These are phyloP conservation scores for Calycina marina DNA, from an alignment of 2,329 filamentous ascomycete genomes.

Conservation along the genomic window DNA sequence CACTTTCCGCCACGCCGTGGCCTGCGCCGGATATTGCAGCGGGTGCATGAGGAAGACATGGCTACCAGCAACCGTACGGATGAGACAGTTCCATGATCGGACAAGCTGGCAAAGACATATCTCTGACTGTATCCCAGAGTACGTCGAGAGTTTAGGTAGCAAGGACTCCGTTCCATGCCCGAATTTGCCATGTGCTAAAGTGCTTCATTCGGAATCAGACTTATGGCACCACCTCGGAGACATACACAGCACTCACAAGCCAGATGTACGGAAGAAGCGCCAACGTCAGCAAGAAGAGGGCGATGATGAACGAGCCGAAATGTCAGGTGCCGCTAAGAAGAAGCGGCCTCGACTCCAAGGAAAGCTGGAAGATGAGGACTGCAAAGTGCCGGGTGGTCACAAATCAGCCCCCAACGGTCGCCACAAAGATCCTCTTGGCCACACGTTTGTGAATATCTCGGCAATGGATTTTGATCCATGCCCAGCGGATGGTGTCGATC, in stretches of 20 bases:
- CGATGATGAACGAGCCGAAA: slow-evolving; percentile 5
- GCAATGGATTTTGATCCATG: slow-evolving; percentile 6
- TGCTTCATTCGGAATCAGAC: slow-evolving; percentile 6
- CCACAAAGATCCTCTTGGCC: slow-evolving; percentile 4
- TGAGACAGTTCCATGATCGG: slow-evolving; percentile 1
- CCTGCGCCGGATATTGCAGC: slow-evolving; percentile 6
- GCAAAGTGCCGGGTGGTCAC: slow-evolving; percentile 3
- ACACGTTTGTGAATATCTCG: slow-evolving; percentile 7
- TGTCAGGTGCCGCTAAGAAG: slow-evolving; percentile 1
- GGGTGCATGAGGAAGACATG: slow-evolving; percentile 3
- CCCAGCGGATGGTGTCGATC: slow-evolving; percentile 3
- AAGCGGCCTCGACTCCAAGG: slow-evolving; percentile 4
- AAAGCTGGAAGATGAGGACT: slow-evolving; percentile 6
- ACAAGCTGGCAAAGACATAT: slow-evolving; percentile 5
- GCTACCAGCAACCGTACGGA: slow-evolving; percentile 1
- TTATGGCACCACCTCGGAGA: slow-evolving; percentile 7
- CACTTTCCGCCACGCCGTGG: slow-evolving; percentile 4
- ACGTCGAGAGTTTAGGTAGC: slow-evolving; percentile 4
- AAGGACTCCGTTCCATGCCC: slow-evolving; percentile 5
- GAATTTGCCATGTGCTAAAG: slow-evolving; percentile 5
- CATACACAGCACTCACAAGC: slow-evolving; percentile 6
- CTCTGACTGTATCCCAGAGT: slow-evolving; percentile 4
- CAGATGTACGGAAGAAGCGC: slow-evolving; percentile 4
- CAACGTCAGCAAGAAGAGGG: slow-evolving; percentile 4
- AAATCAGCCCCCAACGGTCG: slow-evolving; percentile 4